Percentiles rank a stretch among this genome's conserved stretches.
These are phyloP conservation scores for Wickerhamiella vanderwaltii DNA, from an alignment of 805 yeast genomes.

Conservation along the genomic window DNA sequence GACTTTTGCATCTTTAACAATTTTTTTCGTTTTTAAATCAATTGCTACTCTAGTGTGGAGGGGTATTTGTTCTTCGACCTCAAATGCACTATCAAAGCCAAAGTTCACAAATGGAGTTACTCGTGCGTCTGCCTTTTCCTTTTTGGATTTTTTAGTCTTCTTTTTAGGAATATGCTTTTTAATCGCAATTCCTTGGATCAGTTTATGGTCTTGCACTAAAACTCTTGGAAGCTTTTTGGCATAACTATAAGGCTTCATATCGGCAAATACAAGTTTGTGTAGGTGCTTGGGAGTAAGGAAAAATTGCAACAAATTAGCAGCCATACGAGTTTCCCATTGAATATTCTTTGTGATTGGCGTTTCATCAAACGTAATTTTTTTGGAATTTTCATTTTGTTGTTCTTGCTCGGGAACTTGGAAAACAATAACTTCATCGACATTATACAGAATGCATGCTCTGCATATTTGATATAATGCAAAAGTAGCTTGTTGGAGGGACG, in stretches of 20 bases:
- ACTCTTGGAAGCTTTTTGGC: conserved; percentile 64
- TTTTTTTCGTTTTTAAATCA: conserved; percentile 44
- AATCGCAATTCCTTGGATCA: conserved; percentile 42
- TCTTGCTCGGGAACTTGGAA: conserved; percentile 37
- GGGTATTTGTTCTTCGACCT: conserved; percentile 52
- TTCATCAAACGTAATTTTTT: conserved; percentile 23
- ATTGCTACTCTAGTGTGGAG: conserved; percentile 72
- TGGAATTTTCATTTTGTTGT: conserved; percentile 25
- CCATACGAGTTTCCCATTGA: conserved; percentile 19
- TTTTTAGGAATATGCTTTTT: conserved; percentile 39
- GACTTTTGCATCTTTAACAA: conserved; percentile 57
- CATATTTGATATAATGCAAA: conserved; percentile 67
- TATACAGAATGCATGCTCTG: conserved; percentile 53
- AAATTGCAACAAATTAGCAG: conserved; percentile 58
- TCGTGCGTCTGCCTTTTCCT: conserved; percentile 39
- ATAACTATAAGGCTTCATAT: conserved; percentile 35
- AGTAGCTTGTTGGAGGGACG: conserved; percentile 61
- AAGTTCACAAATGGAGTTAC: conserved; percentile 66
- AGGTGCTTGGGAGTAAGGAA: conserved; percentile 80
- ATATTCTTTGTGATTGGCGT: not conserved
- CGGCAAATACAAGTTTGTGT: conserved; percentile 49
- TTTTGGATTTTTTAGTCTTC: conserved; percentile 34
- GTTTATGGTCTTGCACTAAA: conserved; percentile 35
- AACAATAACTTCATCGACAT: conserved; percentile 63
- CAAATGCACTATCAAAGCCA: conserved; percentile 50